Conservation (phyloP, 108 stramenopile species). For the Skeletonema marinoi region DNA sequence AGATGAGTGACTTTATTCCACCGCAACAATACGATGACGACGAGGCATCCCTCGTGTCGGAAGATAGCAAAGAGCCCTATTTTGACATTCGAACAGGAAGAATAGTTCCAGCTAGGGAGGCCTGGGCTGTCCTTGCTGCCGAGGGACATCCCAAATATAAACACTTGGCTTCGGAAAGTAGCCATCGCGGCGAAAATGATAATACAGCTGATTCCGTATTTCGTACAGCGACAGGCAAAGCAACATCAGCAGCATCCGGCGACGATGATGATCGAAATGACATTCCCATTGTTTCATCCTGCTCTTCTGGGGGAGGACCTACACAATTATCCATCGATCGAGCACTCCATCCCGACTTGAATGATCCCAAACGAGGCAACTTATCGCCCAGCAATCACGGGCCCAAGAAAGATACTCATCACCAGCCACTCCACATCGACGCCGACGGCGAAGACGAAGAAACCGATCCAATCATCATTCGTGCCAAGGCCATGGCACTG, state of each 20-base stretch:
- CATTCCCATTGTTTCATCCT: neutral
- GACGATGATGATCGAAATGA: neutral
- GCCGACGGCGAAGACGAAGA: conserved; percentile 25
- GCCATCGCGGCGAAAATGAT: neutral
- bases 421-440: neutral
- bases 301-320: conserved; percentile 12
- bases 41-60: conserved; percentile 5
- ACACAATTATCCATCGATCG: conserved; percentile 37
- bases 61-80: conserved; percentile 39
- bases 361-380: neutral
- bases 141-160: conserved; percentile 19
- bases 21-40: conserved; percentile 6
- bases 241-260: neutral
- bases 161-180: conserved; percentile 1
- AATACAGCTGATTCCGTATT: conserved; percentile 1
- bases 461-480: conserved; percentile 58
- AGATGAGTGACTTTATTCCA: conserved; percentile 1
- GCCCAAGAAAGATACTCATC: conserved; percentile 4
- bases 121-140: conserved; percentile 19
- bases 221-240: conserved; percentile 8
- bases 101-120: conserved; percentile 24
- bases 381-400: conserved; percentile 4
- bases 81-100: conserved; percentile 23
- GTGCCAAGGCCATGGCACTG: conserved; percentile 72
- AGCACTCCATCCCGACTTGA: conserved; percentile 27